Conservation (phyloP, 306 rosid species). For the Dalbergia oliveri region DNA sequence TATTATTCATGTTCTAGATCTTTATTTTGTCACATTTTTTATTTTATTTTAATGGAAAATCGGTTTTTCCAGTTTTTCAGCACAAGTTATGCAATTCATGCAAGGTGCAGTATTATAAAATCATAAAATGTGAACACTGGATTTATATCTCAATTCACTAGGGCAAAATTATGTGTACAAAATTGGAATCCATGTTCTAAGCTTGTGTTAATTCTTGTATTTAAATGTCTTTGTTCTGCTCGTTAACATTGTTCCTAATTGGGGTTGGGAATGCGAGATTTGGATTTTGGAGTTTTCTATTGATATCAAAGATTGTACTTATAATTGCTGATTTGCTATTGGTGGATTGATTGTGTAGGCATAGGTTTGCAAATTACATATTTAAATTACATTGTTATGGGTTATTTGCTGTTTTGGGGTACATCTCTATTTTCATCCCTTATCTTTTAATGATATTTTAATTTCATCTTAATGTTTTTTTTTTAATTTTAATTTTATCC, state of each 20-base stretch:
- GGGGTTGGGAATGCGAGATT: background rate
- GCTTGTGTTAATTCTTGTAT: background rate
- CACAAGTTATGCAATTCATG: background rate
- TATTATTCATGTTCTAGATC: conserved; percentile 27
- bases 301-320: background rate
- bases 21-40: background rate
- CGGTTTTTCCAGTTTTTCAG: background rate
- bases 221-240: background rate
- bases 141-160: too few species aligned
- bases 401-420: background rate
- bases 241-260: background rate
- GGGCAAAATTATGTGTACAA: too few species aligned
- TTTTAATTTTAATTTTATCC: too few species aligned
- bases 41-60: background rate
- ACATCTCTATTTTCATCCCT: too few species aligned
- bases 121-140: background rate
- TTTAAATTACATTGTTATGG: background rate
- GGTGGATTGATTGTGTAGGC: background rate
- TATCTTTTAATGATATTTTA: too few species aligned
- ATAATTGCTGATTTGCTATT: background rate
- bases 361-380: background rate
- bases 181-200: background rate
- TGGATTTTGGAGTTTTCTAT: background rate
- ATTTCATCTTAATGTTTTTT: too few species aligned
- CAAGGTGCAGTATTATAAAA: background rate